Percentiles rank a stretch among this genome's conserved stretches.
Conservation (phyloP, 805 yeast species). For the Kregervanrija fluxuum region DNA sequence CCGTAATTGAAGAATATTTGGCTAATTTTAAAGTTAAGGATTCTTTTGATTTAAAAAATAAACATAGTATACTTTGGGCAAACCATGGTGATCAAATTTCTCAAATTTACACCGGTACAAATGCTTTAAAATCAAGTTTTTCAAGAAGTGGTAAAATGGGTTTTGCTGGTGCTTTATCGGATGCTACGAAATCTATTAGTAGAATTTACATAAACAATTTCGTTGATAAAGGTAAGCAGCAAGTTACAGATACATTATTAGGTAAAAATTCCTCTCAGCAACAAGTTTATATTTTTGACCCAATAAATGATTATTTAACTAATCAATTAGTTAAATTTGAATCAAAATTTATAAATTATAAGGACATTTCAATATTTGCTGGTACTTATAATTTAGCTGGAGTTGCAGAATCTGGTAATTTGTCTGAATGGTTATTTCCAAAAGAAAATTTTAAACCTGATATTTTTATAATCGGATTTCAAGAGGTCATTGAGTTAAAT, state of each 20-base stretch:
- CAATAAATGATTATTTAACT: conserved; percentile 77
- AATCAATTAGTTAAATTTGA: conserved; percentile 46
- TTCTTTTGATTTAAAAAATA: conserved; percentile 50
- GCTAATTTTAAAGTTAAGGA: conserved; percentile 16
- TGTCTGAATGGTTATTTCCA: conserved; percentile 81
- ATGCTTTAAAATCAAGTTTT: conserved; percentile 90
- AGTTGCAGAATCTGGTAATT: conserved; percentile 45
- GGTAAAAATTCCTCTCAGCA: conserved; percentile 72
- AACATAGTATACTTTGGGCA: conserved; percentile 91
- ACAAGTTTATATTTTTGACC: conserved; percentile 76
- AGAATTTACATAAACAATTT: conserved; percentile 94
- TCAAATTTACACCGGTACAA: conserved; percentile 95
- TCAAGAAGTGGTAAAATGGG: conserved; percentile 96
- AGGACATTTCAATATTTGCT: conserved; percentile 56
- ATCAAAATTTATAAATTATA: conserved; percentile 50
- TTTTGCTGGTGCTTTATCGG: conserved; percentile 93
- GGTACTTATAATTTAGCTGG: conserved; percentile 93
- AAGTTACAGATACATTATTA: conserved; percentile 77
- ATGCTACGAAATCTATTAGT: conserved; percentile 92
- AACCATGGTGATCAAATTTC: conserved; percentile 97
- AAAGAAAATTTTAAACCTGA: conserved; percentile 56
- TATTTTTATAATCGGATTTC: conserved; percentile 82
- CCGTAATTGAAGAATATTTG: conserved; percentile 54
- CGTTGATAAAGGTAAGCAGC: conserved; percentile 85
- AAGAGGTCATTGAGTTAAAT: conserved; percentile 87